Base-by-base conservation (phyloP, 345 rosid genomes). In the Salix exigua region DNA sequence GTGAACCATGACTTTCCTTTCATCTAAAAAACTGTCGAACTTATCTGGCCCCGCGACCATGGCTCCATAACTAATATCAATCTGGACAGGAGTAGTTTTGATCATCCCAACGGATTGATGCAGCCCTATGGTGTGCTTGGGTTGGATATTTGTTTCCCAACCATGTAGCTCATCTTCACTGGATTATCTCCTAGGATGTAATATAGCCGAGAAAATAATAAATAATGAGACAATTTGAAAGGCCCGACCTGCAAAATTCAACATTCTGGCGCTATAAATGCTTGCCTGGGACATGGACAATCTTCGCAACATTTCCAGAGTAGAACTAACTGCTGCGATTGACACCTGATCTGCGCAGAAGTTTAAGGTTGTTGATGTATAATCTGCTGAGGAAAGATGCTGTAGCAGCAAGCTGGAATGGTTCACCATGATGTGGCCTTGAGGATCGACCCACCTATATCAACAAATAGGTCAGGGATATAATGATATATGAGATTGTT, bases 381-480 rank as follows among this genome's bases (percentile, higher is more conserved):
- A 91, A 73, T 81, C 85, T 91, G 74, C 85, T 78, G 10, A 89
- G 85, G 66, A 89, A 91, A 66, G 92, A 84, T 63, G 92, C 87
- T 1, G 84, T 83, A 55, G 91, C 91, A 26, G 90, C 90, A 71
- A 79, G 82, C 77, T 89, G 85, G 77, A 91, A 85, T 44, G 78
- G 82, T 42, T 42, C 73, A 5, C 81, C 78, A 61, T 70, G 5
- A 70, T 74, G 80, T 67, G 89, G 88, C 74, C 70, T 85, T 50
- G 25, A 86, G 80, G 75, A 91, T 88, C 83, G 89, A 76, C 58
- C 92, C 92, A 79, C 92, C 90, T 87, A 68, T 18, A 79, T 51
- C 26, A 74, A 46, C 51, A 67, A 74, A 55, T 40, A 21, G 30
- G 5, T 21, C 7, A 31, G 40, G 10, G 17, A 61, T 60, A 11